Base-by-base conservation (phyloP, 768 basidiomycete species). In the Trametes punicea region DNA sequence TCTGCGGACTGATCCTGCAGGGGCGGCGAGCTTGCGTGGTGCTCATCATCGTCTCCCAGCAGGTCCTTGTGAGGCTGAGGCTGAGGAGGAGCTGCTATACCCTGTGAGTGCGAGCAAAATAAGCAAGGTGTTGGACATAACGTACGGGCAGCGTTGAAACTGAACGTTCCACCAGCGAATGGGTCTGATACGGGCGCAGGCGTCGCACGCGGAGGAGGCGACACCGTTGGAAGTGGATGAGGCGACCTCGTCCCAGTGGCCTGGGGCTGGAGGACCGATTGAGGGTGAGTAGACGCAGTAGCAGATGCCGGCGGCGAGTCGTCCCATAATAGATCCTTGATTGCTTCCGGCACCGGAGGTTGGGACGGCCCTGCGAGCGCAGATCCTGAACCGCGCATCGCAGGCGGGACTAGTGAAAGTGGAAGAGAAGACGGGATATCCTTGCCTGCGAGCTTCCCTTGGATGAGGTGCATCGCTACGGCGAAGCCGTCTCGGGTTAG, bases 401-500 rank as follows among this genome's bases (percentile, higher is more conserved):
- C 83, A 2, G 94, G 95, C 6, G 97, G 97, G 6, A 97, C 69
- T 42, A 98, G 76, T 30, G 84, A 80, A 33, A 70, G 71, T 4
- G 93, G 92, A 26, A 99, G 75, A n/a, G 71, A 67, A 0, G 76
- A 64, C 0, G 93, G 92, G 41, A 97, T 71, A 2, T 89, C 86
- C 59, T 82, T 83, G 16, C 96, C 94, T 6, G 81, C 77, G 8
- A 97, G 73, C 70, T 87, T 93, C 65, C 81, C 81, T 71, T 91
- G 90, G 64, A 99, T 98, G 31, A 99, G 80, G 72, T 96, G 83
- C 84, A 95, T 84, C 3, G 94, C 97, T 41, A 98, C 87, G 7
- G 97, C 96, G 70, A 99, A 98, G 13, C 93, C 92, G 46, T 98
- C 95, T 49, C 85, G 81, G 3, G 86, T 93, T 45, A 99, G 77